These are phyloP conservation scores for Zanthoxylum bungeanum DNA, from an alignment of 345 rosid genomes.

Conservation along the genomic window DNA sequence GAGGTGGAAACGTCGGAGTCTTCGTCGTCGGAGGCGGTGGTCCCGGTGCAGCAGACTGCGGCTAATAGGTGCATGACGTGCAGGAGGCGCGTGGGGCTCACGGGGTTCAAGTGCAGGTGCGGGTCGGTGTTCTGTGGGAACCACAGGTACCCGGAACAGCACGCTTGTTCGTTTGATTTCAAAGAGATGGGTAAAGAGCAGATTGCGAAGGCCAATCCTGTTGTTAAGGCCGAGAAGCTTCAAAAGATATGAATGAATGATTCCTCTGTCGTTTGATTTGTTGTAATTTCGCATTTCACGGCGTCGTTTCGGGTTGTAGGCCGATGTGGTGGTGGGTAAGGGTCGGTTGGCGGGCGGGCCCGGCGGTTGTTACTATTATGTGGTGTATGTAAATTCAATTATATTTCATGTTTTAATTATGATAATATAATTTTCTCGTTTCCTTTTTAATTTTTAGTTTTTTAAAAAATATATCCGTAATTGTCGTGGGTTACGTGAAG, in stretches of 20 bases:
- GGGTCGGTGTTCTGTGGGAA: slow-evolving; percentile 71
- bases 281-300: neutral
- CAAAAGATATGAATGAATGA: slow-evolving; percentile 42
- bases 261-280: neutral
- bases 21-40: slow-evolving; percentile 8
- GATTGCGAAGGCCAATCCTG: slow-evolving; percentile 80
- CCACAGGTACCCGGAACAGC: slow-evolving; percentile 86
- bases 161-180: slow-evolving; percentile 71
- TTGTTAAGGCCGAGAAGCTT: slow-evolving; percentile 66
- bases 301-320: neutral
- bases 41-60: neutral
- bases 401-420: neutral
- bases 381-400: neutral
- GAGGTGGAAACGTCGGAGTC: neutral
- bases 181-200: slow-evolving; percentile 61
- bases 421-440: neutral
- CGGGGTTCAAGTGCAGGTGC: slow-evolving; percentile 88
- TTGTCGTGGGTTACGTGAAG: too few species aligned
- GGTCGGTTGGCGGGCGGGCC: neutral
- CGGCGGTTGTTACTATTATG: neutral
- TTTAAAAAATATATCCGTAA: too few species aligned
- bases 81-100: slow-evolving; percentile 76
- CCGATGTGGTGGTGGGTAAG: neutral
- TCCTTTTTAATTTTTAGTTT: too few species aligned
- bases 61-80: slow-evolving; percentile 60